A percentile compares a stretch with the other conserved stretches of the same genome.
Conservation (phyloP, 345 rosid genomes). For the Linum usitatissimum region DNA sequence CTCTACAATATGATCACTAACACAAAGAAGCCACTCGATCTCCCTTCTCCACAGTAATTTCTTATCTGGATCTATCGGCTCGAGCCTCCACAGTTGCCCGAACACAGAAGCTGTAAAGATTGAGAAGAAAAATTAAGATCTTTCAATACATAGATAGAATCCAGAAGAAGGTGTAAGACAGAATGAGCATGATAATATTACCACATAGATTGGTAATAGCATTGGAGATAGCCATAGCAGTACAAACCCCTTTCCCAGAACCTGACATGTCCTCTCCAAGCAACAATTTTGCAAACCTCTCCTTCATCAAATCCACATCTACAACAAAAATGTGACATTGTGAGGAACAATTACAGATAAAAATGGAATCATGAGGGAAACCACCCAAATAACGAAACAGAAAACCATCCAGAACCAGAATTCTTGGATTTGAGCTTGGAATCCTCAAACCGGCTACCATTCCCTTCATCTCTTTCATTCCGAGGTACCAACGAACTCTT, state of each 20-base stretch:
- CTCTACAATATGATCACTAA: conserved; percentile 92
- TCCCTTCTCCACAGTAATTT: conserved; percentile 95
- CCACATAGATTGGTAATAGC: conserved; percentile 92
- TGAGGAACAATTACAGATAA: not conserved
- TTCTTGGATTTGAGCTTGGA: conserved; percentile 27
- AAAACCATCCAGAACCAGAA: conserved; percentile 57
- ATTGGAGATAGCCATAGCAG: conserved; percentile 84
- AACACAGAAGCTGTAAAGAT: conserved; percentile 68
- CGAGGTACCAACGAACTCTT: conserved; percentile 25
- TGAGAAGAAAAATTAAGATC: not conserved
- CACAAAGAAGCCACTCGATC: conserved; percentile 90
- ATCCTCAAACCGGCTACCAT: conserved; percentile 18
- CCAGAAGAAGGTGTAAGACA: not conserved
- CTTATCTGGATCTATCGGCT: conserved; percentile 66
- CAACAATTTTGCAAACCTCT: conserved; percentile 79
- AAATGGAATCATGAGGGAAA: not conserved
- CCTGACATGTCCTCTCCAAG: conserved; percentile 99
- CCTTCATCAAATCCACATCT: conserved; percentile 45
- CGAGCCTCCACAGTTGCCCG: conserved; percentile 76
- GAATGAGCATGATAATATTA: conserved; percentile 14
- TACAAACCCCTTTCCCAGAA: conserved; percentile 85
- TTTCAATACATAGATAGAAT: too few species aligned
- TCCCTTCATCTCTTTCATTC: conserved; percentile 26
- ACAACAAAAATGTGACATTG: not conserved
- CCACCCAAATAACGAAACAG: not conserved